Evolutionary conservation across 441 rosid genomes (phyloP).

Genomic region (Pelargonium exstipulatum): DNA sequence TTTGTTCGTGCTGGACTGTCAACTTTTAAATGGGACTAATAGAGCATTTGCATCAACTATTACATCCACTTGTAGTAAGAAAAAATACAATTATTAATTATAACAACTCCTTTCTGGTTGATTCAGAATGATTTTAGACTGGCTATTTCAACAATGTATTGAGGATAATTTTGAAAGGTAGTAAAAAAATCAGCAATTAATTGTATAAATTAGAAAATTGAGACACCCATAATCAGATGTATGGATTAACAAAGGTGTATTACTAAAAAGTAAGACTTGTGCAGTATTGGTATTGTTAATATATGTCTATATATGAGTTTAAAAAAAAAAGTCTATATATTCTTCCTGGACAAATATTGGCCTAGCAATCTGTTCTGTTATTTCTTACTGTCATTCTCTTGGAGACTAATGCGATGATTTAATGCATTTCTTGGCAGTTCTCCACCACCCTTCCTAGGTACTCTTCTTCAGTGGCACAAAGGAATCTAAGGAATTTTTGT

Average conservation of each 20-base stretch:
- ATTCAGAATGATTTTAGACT: background rate
- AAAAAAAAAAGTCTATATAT: background rate
- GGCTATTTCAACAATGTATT: background rate
- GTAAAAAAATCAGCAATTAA: background rate
- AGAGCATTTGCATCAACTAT: background rate
- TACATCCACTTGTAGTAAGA: background rate
- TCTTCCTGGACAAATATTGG: slow-evolving; percentile 6
- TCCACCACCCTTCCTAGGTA: slow-evolving; percentile 70
- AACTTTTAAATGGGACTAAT: background rate
- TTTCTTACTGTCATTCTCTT: background rate
- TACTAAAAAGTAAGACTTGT: background rate
- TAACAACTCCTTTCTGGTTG: background rate
- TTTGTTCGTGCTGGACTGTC: background rate
- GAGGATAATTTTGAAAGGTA: background rate
- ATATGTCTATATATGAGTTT: background rate
- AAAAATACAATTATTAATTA: background rate
- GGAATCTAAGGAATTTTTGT: slow-evolving; percentile 55
- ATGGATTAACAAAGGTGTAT: background rate
- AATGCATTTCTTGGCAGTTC: slow-evolving; percentile 41
- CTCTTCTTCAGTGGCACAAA: slow-evolving; percentile 70
- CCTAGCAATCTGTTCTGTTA: background rate
- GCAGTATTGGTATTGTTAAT: background rate
- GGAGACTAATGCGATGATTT: slow-evolving; percentile 5
- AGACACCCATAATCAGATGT: background rate
- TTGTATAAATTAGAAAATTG: background rate